Conservation (phyloP, 2,329 filamentous ascomycete species). For the Chaetoscypha palmicola region DNA sequence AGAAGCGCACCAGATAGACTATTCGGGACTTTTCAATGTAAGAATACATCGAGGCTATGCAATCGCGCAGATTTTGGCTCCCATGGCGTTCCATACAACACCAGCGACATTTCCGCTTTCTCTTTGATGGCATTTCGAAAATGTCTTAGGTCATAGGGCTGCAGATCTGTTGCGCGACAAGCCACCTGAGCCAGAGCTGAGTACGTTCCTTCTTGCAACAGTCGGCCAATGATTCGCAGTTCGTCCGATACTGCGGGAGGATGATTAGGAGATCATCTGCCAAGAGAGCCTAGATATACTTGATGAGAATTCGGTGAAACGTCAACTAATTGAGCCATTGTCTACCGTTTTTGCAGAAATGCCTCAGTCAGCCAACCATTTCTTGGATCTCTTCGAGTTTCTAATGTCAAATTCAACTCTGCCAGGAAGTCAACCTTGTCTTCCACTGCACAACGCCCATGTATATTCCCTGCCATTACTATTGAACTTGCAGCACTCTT, state of each 20-base stretch:
- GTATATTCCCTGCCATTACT: neutral
- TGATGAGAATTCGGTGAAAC: neutral
- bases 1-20: constrained; percentile 39
- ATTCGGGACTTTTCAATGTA: constrained; percentile 19
- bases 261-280: neutral
- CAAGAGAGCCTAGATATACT: neutral
- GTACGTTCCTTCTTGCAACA: neutral
- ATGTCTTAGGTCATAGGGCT: neutral
- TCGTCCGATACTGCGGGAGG: neutral
- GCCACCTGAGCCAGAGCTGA: neutral
- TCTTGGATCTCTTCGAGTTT: neutral
- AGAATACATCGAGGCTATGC: constrained; percentile 24
- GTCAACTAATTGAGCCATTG: neutral
- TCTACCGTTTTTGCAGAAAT: neutral
- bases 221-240: neutral
- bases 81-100: too few species aligned
- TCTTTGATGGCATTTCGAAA: neutral
- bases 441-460: neutral
- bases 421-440: constrained; percentile 2
- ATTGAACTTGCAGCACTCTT: neutral
- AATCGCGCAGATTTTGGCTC: too few species aligned
- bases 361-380: neutral
- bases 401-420: neutral
- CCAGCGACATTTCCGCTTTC: too few species aligned
- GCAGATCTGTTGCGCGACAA: neutral